These are phyloP conservation scores for Mycena metata DNA, from an alignment of 768 basidiomycete genomes.

Conservation along the genomic window DNA sequence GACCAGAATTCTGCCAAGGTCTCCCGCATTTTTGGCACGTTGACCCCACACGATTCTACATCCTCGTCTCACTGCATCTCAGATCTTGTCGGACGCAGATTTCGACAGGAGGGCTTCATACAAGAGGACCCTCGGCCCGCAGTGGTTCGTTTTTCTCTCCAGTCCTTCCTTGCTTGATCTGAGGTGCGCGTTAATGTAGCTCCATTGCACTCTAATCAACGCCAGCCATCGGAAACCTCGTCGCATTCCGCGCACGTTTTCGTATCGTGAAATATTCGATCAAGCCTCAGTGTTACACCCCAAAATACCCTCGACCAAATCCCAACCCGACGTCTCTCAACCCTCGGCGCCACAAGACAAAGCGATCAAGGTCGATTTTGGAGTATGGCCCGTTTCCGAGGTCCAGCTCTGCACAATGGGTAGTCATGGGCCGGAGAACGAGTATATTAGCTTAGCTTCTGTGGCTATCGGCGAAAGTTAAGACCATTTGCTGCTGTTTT, in stretches of 20 bases:
- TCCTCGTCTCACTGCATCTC: no score
- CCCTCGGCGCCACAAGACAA: conserved; percentile 1
- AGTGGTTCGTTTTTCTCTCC: conserved; percentile 52
- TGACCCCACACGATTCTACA: no score
- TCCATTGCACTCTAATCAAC: conserved; percentile 67
- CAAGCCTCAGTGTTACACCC: no score
- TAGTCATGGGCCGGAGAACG: conserved; percentile 71
- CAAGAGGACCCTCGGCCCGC: conserved; percentile 56
- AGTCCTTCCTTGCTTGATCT: background rate
- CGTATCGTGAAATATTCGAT: conserved; percentile 53
- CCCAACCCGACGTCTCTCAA: no score
- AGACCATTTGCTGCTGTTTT: background rate
- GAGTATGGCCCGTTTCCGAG: conserved; percentile 65
- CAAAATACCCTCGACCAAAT: no score
- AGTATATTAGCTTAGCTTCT: conserved; percentile 65
- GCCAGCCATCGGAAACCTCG: conserved; percentile 58
- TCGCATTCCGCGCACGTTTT: conserved; percentile 49
- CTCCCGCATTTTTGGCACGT: conserved; percentile 26
- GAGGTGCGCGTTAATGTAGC: conserved; percentile 41
- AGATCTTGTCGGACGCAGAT: conserved; percentile 34
- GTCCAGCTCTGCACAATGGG: conserved; percentile 82
- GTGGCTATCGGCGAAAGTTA: conserved; percentile 15
- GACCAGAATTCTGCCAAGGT: conserved; percentile 41
- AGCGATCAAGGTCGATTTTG: conserved; percentile 60
- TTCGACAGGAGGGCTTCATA: conserved; percentile 36